Evolutionary conservation across 2,329 filamentous ascomycete species (phyloP).

Genomic region (Coniochaeta pulveracea): DNA sequence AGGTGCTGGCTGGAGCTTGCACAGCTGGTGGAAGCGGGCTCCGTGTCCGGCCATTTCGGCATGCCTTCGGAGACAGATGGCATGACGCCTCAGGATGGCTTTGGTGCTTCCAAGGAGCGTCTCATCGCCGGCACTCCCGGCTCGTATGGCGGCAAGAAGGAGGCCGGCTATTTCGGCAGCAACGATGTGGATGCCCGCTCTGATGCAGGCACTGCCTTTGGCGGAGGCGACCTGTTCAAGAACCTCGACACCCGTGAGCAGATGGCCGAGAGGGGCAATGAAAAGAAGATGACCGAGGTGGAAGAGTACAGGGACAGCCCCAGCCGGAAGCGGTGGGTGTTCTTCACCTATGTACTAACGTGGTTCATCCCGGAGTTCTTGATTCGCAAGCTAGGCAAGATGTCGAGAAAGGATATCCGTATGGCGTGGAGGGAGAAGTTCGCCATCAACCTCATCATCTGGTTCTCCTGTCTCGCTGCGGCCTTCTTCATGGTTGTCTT

Average conservation of each 20-base stretch:
- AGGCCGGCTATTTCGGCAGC: constrained; percentile 70
- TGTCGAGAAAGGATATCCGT: constrained; percentile 86
- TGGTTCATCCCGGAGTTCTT: constrained; percentile 80
- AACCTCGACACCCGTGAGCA: constrained; percentile 89
- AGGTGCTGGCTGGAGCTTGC: constrained; percentile 89
- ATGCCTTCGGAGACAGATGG: constrained; percentile 49
- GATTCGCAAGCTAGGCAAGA: constrained; percentile 66
- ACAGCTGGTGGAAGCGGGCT: constrained; percentile 54
- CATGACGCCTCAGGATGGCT: constrained; percentile 47
- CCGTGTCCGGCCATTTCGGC: constrained; percentile 40
- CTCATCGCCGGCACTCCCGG: constrained; percentile 41
- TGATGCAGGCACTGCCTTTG: constrained; percentile 88
- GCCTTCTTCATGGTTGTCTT: constrained; percentile 88
- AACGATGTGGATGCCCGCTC: constrained; percentile 77
- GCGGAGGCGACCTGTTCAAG: constrained; percentile 94
- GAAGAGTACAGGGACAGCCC: constrained; percentile 70
- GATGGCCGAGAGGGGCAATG: constrained; percentile 90
- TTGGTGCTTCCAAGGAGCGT: constrained; percentile 51
- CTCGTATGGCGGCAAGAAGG: constrained; percentile 65
- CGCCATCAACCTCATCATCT: constrained; percentile 96
- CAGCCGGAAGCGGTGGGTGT: constrained; percentile 84
- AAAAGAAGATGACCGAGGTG: constrained; percentile 81
- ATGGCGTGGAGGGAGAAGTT: constrained; percentile 94
- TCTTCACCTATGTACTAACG: constrained; percentile 71
- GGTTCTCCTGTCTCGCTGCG: constrained; percentile 67